Base-by-base conservation (phyloP, 805 yeast genomes). In the Metschnikowia henanensis region DNA sequence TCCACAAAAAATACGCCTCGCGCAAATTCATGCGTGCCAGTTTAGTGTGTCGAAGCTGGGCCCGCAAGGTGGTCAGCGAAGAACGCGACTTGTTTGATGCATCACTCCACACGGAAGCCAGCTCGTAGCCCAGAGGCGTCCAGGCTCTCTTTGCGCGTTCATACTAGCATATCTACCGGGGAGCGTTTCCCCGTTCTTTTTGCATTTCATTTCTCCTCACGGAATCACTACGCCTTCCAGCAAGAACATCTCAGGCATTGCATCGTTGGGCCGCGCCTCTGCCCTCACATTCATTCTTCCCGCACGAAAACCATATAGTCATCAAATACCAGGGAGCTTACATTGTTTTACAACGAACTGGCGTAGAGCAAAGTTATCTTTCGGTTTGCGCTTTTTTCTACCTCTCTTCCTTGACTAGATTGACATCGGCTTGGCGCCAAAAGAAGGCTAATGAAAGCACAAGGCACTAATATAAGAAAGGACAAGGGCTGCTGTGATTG, bases 1-100 rank as follows among this genome's bases (percentile, higher is more conserved):
- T 92, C 59, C 90, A 89, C 72, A 87, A 86, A 61, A 94, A 94
- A 68, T 94, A 94, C 62, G 92, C 96, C 37, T 80, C 94, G 25
- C 81, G 89, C 61, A 84, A 87, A 62, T 90, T 84, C 61, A 80
- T 94, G 84, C 87, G 88, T 65, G 94, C 90, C 21, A 81, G 89
- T 45, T 78, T 85, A 16, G 72, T 84, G 45, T 84, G 94, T 50
- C 77, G 92, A 61, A 86, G 84, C 61, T 86, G 94, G 94, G 94
- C 91, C 19, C 80, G 83, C 60, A 77, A 80, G 56, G 67, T 76
- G 41, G 66, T 67, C 33, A 58, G 70, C 33, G 81, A 77, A 47
- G 73, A 75, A 38, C 75, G 68, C 49, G 57, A 52, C 28, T 51
- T 56, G 28, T 68, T 70, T 47, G 71, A 66, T 79, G 37, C 43